These are phyloP conservation scores for Maudiozyma serrabonitensis DNA, from an alignment of 805 yeast species.

Conservation along the genomic window DNA sequence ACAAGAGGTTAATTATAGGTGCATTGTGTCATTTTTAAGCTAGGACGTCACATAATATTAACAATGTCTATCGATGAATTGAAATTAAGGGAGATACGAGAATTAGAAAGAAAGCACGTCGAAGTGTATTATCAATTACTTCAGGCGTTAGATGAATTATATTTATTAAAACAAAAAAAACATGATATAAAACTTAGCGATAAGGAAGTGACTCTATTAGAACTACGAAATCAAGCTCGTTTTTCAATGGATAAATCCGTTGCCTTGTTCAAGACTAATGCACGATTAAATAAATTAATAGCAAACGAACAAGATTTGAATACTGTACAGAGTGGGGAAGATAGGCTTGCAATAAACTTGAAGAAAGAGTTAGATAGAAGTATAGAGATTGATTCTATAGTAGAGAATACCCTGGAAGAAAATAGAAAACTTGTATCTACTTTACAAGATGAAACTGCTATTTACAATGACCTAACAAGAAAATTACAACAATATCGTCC, in stretches of 20 bases:
- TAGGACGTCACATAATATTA: neutral
- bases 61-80: constrained; percentile 1
- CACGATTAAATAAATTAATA: constrained; percentile 6
- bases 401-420: constrained; percentile 4
- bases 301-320: neutral
- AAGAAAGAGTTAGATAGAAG: constrained; percentile 12
- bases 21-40: neutral
- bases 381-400: constrained; percentile 10
- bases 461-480: neutral
- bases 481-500: constrained; percentile 1
- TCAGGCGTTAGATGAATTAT: constrained; percentile 27
- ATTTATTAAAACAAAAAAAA: constrained; percentile 12
- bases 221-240: constrained; percentile 15
- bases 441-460: constrained; percentile 4
- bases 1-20: neutral
- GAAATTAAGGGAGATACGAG: constrained; percentile 9
- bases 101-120: constrained; percentile 26
- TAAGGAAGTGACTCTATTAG: constrained; percentile 5
- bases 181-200: neutral
- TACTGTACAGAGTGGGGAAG: constrained; percentile 6
- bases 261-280: constrained; percentile 13
- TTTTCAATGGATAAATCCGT: constrained; percentile 18
- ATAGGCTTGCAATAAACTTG: constrained; percentile 10
- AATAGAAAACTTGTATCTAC: neutral
- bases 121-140: constrained; percentile 27